Conservation (phyloP, 192 early-diverging fungal species). For the Umbelopsis sp. region DNA sequence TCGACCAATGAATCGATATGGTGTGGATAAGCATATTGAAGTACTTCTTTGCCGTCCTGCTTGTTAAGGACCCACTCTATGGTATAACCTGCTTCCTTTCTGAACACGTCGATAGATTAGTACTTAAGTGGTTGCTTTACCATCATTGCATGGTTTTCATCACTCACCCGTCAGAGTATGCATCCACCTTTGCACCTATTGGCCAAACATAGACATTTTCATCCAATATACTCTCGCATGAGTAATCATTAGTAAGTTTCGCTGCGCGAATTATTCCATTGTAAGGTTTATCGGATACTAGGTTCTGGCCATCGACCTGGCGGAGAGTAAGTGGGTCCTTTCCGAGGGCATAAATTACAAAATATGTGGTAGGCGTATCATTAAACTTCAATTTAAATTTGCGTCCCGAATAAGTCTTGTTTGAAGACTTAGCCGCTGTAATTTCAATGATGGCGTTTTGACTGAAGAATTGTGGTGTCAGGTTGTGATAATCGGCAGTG, state of each 20-base stretch:
- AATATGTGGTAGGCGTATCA: slow-evolving; percentile 27
- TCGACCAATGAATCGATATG: slow-evolving; percentile 20
- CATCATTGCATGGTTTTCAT: not conserved
- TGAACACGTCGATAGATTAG: not conserved
- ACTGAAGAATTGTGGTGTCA: slow-evolving; percentile 40
- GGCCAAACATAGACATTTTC: slow-evolving; percentile 27
- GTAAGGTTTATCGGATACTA: slow-evolving; percentile 21
- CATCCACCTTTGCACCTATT: slow-evolving; percentile 23
- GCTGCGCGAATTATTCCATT: slow-evolving; percentile 37
- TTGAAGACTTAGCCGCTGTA: not conserved
- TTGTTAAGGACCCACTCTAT: slow-evolving; percentile 34
- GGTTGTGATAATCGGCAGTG: slow-evolving; percentile 29
- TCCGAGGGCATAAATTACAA: slow-evolving; percentile 35
- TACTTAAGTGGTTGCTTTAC: not conserved
- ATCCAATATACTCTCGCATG: slow-evolving; percentile 27
- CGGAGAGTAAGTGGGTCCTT: slow-evolving; percentile 18
- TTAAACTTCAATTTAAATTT: slow-evolving; percentile 38
- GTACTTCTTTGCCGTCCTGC: not conserved
- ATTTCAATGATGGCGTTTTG: slow-evolving; percentile 34
- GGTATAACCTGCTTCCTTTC: slow-evolving; percentile 12
- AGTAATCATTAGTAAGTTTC: slow-evolving; percentile 22
- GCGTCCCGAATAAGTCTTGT: slow-evolving; percentile 16
- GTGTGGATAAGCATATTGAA: slow-evolving; percentile 41
- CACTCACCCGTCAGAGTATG: slow-evolving; percentile 23
- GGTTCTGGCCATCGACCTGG: slow-evolving; percentile 1